phyloP scores from a whole-genome alignment of 78 protist genomes.

The Monocercomonoides exilis region DNA sequence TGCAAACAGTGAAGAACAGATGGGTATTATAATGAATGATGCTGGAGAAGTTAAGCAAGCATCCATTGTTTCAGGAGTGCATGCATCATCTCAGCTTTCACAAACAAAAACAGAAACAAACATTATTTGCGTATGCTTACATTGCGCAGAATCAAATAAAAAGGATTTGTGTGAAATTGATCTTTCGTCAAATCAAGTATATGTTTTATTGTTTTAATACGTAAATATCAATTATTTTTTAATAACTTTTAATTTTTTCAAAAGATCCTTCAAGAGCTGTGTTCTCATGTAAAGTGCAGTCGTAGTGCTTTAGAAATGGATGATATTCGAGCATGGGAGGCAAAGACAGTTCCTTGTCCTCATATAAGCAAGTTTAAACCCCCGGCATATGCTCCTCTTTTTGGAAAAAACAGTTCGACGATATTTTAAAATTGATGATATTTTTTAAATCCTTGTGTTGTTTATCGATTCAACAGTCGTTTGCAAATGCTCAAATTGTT shows the following conservation, averaged over 20 bases:
- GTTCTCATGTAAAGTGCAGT: too few species aligned
- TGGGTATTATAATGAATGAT: background rate
- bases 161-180: background rate
- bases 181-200: too few species aligned
- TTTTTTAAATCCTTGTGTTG: too few species aligned
- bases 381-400: too few species aligned
- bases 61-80: conserved; percentile 10
- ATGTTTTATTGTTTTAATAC: background rate
- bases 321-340: background rate
- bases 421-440: too few species aligned
- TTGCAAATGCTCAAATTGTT: conserved; percentile 5
- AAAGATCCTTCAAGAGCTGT: too few species aligned
- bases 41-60: background rate
- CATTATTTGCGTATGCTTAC: too few species aligned
- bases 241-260: too few species aligned
- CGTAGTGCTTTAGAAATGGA: background rate
- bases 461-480: background rate
- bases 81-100: background rate
- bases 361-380: too few species aligned
- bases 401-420: too few species aligned
- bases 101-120: background rate
- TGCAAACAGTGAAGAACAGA: background rate
- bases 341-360: background rate
- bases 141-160: too few species aligned
- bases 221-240: background rate